phyloP scores from a whole-genome alignment of 495 filamentous ascomycete species.

The Neurospora sp. region DNA sequence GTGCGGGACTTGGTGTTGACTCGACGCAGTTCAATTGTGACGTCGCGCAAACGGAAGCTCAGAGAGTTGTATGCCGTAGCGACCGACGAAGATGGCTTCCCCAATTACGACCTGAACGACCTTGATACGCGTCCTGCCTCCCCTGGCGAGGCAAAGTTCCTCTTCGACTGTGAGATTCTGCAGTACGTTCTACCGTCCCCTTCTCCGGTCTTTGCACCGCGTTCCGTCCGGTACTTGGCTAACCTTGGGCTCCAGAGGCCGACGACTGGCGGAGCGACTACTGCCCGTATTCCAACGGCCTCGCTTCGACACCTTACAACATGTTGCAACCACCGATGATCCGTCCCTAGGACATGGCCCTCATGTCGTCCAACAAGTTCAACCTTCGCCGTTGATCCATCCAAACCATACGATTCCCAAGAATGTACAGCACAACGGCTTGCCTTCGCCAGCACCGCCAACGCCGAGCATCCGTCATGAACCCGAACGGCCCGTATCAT shows the following conservation, averaged over 20 bases:
- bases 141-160: conserved; percentile 51
- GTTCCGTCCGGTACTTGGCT: conserved; percentile 4
- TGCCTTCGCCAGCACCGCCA: conserved; percentile 12
- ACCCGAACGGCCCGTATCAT: background rate
- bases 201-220: conserved; percentile 10
- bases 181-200: conserved; percentile 47
- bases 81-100: conserved; percentile 35
- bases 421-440: conserved; percentile 1
- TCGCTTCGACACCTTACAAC: conserved; percentile 30
- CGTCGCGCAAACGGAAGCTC: conserved; percentile 74
- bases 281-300: conserved; percentile 49
- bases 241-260: conserved; percentile 44
- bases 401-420: background rate
- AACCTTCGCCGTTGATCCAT: background rate
- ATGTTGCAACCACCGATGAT: conserved; percentile 14
- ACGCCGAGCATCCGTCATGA: conserved; percentile 8
- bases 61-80: conserved; percentile 64
- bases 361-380: conserved; percentile 8
- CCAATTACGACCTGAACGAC: conserved; percentile 31
- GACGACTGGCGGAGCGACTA: conserved; percentile 58
- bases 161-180: conserved; percentile 63
- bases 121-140: conserved; percentile 39
- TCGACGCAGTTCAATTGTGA: conserved; percentile 55
- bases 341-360: conserved; percentile 15
- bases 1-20: conserved; percentile 26